These are phyloP conservation scores for Apiospora marii DNA, from an alignment of 2,329 filamentous ascomycete genomes.

Conservation along the genomic window DNA sequence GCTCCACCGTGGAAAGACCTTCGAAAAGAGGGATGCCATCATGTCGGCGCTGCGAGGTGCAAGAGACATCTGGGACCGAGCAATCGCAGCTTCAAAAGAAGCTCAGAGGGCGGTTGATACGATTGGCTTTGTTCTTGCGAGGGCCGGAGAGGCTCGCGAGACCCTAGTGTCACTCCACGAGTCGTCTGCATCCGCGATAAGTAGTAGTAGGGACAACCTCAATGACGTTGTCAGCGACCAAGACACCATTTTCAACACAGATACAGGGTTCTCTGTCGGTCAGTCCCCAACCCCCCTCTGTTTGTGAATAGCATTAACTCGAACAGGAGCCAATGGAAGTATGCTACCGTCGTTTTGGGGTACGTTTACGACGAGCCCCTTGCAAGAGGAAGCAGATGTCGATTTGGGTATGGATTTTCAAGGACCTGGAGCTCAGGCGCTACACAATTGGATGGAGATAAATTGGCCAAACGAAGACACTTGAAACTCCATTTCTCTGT, in stretches of 20 bases:
- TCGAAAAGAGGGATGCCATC: neutral
- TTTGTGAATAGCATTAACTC: neutral
- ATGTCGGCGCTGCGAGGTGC: neutral
- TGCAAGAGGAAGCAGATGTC: neutral
- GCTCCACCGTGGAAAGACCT: neutral
- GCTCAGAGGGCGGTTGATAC: neutral
- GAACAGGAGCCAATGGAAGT: neutral
- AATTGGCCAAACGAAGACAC: neutral
- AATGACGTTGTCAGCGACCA: neutral
- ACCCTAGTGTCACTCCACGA: neutral
- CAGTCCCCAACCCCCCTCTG: neutral
- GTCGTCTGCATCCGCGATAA: neutral
- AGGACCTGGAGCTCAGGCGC: neutral
- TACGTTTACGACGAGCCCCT: neutral
- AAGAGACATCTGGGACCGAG: neutral
- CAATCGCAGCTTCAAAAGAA: neutral
- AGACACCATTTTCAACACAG: neutral
- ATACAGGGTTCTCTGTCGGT: neutral
- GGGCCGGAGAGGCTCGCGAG: neutral
- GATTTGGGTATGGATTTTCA: neutral
- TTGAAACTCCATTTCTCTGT: too few relatives aligned
- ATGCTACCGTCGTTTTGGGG: constrained; percentile 4
- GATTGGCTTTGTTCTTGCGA: neutral
- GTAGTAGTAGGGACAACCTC: neutral
- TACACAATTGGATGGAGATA: neutral